Conservation (phyloP, 495 filamentous ascomycete species). For the Aspergillus kassunensis region DNA sequence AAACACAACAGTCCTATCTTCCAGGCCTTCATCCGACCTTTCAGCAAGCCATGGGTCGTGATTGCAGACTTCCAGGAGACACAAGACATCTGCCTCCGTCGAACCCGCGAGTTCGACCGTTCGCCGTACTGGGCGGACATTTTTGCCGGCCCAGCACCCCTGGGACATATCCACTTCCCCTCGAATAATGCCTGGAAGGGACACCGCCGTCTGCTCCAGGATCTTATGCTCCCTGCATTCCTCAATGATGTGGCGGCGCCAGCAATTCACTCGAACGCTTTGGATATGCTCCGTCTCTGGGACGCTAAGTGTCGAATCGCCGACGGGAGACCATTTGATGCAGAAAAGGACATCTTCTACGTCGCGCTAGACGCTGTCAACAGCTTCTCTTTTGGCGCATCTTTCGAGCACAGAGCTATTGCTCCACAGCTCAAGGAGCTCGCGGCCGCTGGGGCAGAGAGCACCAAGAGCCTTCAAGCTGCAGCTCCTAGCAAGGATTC, state of each 20-base stretch:
- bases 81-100: not conserved
- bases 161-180: not conserved
- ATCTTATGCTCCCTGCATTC: not conserved
- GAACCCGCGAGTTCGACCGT: not conserved
- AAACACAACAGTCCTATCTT: not conserved
- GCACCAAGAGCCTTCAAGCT: too few species aligned
- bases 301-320: too few species aligned
- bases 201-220: not conserved
- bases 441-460: too few species aligned
- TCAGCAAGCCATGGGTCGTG: not conserved
- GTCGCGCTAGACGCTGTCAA: too few species aligned
- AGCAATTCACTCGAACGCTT: not conserved
- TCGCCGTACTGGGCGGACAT: not conserved
- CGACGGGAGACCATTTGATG: too few species aligned
- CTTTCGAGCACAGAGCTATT: too few species aligned
- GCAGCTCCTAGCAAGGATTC: not conserved
- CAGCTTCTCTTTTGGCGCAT: too few species aligned
- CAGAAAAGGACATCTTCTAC: too few species aligned
- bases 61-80: not conserved
- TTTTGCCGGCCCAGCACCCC: not conserved
- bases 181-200: not conserved
- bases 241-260: not conserved
- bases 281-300: too few species aligned
- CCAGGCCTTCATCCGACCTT: not conserved
- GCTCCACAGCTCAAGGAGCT: too few species aligned